Base-by-base conservation (phyloP, 495 filamentous ascomycete species). In the Sordaria brevicollis region DNA sequence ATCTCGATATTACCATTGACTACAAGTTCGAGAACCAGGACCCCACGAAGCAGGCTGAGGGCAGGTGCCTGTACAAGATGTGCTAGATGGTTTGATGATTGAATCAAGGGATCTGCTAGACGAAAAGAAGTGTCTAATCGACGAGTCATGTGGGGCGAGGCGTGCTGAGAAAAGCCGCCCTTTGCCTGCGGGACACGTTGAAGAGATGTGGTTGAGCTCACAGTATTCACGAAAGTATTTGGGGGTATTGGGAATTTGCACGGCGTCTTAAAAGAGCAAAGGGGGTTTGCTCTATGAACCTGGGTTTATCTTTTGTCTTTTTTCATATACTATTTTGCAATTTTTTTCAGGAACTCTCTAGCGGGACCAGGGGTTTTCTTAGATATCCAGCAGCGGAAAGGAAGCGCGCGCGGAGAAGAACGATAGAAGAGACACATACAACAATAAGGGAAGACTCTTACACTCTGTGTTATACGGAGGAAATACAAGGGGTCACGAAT, bases 41-140 rank as follows among this genome's bases (percentile, higher is more conserved):
- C 78, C 81, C 81, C 17, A 89, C 81, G 35, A 86, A 94, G 70
- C 77, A 79, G 67, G 91, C 89, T 5, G 80, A 88, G 73, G 94
- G 94, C 65, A 80, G 79, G 72, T 92, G 91, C 75, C 84, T 88
- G 71, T 98, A 97, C 84, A 94, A 90, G 84, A 99, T 99, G 95
- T 98, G 86, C 75, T 87, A 79, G 65, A 19, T 1, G 21, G 4
- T 11, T 13, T 29, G 13, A 66, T 17, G 31, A 15, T n/a, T 66
- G 31, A 36, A n/a, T n/a, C n/a, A 10, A 43, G 38, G 15, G 31
- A 66, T 34, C 7, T 19, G 19, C 65, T 10, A 66, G 31, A 36
- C 35, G 11, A 34, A 19, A n/a, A n/a, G n/a, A n/a, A 62, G 49
- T 62, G 25, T 62, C 49, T 7, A 62, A 31, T 62, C 49, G 25